Conservation (phyloP, 2,329 filamentous ascomycete genomes). For the Byssochlamys sp. region DNA sequence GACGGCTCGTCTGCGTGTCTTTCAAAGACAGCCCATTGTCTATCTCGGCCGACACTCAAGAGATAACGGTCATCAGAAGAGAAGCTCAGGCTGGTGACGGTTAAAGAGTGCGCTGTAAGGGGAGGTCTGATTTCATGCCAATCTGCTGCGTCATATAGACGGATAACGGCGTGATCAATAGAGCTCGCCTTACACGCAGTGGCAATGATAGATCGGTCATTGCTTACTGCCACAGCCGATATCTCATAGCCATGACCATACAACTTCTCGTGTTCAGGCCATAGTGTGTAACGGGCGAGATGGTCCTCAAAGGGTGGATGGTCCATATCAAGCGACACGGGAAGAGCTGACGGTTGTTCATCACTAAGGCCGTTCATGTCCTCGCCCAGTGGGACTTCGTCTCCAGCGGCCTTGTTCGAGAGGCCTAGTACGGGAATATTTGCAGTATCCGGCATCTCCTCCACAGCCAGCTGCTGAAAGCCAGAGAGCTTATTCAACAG, state of each 20-base stretch:
- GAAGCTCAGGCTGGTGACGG: slow-evolving; percentile 73
- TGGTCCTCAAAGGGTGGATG: slow-evolving; percentile 83
- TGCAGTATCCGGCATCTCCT: slow-evolving; percentile 67
- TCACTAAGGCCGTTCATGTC: slow-evolving; percentile 17
- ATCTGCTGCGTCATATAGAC: slow-evolving; percentile 72
- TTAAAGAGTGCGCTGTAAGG: slow-evolving; percentile 75
- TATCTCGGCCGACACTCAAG: slow-evolving; percentile 80
- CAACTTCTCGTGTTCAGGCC: slow-evolving; percentile 91
- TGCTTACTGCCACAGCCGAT: slow-evolving; percentile 69
- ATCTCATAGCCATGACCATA: slow-evolving; percentile 98
- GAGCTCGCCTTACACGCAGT: slow-evolving; percentile 90
- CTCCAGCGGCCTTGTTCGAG: slow-evolving; percentile 80
- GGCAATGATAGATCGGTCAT: slow-evolving; percentile 66
- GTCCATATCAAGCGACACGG: slow-evolving; percentile 45
- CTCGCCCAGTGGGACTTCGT: slow-evolving; percentile 28
- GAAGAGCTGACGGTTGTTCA: slow-evolving; percentile 12
- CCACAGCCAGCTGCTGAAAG: slow-evolving; percentile 36
- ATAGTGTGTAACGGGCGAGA: slow-evolving; percentile 79
- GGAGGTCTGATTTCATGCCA: slow-evolving; percentile 85
- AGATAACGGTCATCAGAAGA: slow-evolving; percentile 63
- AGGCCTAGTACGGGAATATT: slow-evolving; percentile 91
- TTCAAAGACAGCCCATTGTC: slow-evolving; percentile 79
- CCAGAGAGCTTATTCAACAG: slow-evolving; percentile 61
- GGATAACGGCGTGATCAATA: slow-evolving; percentile 85
- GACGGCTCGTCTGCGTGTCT: slow-evolving; percentile 32